phyloP scores from a whole-genome alignment of 2,329 filamentous ascomycete species.

The Teratosphaeria nubilosa region DNA sequence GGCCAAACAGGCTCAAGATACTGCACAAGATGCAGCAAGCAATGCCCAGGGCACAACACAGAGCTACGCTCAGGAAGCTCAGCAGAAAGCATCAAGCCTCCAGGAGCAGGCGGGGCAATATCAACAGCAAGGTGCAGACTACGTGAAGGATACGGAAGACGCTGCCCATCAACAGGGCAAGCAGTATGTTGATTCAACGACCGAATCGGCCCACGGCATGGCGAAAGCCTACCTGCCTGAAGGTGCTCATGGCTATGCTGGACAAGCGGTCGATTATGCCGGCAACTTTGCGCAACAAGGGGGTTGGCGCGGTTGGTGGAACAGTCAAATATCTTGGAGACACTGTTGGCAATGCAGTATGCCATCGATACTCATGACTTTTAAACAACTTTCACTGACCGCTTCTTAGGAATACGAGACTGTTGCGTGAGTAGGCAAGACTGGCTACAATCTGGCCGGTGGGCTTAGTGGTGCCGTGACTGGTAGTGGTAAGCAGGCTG shows the following conservation, averaged over 20 bases:
- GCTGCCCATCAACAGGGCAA: slow-evolving; percentile 3
- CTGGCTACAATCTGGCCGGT: slow-evolving; percentile 4
- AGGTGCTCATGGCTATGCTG: slow-evolving; percentile 7
- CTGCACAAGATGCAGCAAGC: neutral
- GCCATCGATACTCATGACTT: neutral
- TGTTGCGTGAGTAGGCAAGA: slow-evolving; percentile 4
- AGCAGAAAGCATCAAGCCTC: slow-evolving; percentile 1
- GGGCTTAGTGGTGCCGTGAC: slow-evolving; percentile 4
- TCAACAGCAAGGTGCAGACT: slow-evolving; percentile 7
- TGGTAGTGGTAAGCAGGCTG: slow-evolving; percentile 3
- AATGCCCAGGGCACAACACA: slow-evolving; percentile 1
- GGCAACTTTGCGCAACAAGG: slow-evolving; percentile 5
- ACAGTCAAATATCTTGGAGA: slow-evolving; percentile 9
- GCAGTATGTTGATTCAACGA: slow-evolving; percentile 4
- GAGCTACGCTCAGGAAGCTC: slow-evolving; percentile 1
- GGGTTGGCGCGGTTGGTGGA: slow-evolving; percentile 6
- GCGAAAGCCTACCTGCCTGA: slow-evolving; percentile 5
- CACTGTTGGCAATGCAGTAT: slow-evolving; percentile 8
- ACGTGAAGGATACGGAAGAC: slow-evolving; percentile 4
- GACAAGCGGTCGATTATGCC: slow-evolving; percentile 6
- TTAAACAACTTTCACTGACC: neutral
- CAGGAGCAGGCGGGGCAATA: slow-evolving; percentile 7
- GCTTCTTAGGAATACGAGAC: slow-evolving; percentile 1
- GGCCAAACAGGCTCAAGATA: neutral
- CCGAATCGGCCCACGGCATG: slow-evolving; percentile 1